Evolutionary conservation across 2,329 filamentous ascomycete genomes (phyloP), one percentile per base, ranked within the genome.

Genomic region (Albifimbria verrucaria): DNA sequence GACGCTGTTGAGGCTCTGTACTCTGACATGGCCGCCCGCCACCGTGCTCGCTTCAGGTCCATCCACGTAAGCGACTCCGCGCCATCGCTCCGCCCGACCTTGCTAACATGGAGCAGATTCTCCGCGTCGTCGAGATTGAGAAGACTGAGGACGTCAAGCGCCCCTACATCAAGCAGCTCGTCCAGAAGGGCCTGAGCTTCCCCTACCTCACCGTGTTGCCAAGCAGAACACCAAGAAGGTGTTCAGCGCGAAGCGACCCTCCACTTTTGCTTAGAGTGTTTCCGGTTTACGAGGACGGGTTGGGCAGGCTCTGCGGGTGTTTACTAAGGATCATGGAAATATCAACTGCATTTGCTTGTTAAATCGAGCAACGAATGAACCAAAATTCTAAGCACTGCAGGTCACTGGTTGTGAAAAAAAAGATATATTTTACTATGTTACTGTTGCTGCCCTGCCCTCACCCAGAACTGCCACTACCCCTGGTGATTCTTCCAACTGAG

Each of bases 11-110:
- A 97, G 81, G 81, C 93, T 67, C 87, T 99, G 75, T 99, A 99
- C 89, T 90, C 94, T 80, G 94, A 99, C 83, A 97, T 99, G 94
- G 92, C 94, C 68, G 93, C 95, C 77, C 91, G 94, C 77, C 94
- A 99, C 87, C 92, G 71, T 67, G 88, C 94, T 73, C 90, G 94
- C 72, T 99, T 99, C 86, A 87, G 94, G 80, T 95, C 90, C 68
- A 94, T 99, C 77, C 92, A 97, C 86, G 93, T 97, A 92, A 63
- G 92, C 83, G 63, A 21, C 43, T 42, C 12, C 47, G 25, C 18
- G 10, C 22, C 17, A 32, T 39, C 18, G 23, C n/a, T 21, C 21
- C 12, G 6, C 18, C 42, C 49, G 11, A 10, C 25, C 45, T 59
- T 49, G 47, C 45, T 57, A 52, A 59, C 56, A 11, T 15, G 49